Conservation (phyloP, 1,284 basidiomycete genomes). For the Trichosporon asahii region DNA sequence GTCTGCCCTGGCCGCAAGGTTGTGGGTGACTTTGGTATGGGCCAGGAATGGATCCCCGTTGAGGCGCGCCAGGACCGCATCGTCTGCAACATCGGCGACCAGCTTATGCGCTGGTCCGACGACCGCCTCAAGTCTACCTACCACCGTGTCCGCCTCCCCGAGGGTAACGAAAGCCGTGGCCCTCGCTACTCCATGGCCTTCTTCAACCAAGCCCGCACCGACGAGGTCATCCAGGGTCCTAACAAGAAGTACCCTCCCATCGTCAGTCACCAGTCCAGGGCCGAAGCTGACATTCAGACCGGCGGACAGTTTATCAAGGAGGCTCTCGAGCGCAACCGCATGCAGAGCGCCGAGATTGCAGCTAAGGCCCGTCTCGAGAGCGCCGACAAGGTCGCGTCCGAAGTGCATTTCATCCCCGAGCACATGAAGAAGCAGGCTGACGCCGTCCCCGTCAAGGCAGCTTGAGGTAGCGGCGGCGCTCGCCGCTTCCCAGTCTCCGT, state of each 20-base stretch:
- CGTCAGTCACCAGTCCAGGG: conserved; percentile 20
- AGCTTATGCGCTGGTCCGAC: conserved; percentile 38
- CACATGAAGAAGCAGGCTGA: conserved; percentile 20
- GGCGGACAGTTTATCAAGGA: conserved; percentile 36
- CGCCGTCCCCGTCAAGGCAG: neutral
- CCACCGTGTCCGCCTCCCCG: conserved; percentile 36
- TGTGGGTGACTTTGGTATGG: conserved; percentile 41
- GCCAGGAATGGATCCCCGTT: conserved; percentile 33
- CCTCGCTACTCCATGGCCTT: conserved; percentile 38
- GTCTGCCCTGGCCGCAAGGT: conserved; percentile 39
- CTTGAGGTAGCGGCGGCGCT: neutral
- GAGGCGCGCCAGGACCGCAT: conserved; percentile 34
- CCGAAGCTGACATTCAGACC: conserved; percentile 22
- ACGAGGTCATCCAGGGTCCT: conserved; percentile 36
- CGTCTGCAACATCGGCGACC: conserved; percentile 44
- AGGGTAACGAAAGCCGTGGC: conserved; percentile 27
- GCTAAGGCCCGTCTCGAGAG: conserved; percentile 20
- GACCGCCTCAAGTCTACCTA: conserved; percentile 39
- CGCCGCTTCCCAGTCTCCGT: neutral
- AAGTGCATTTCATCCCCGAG: conserved; percentile 35
- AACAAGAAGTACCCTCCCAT: conserved; percentile 36
- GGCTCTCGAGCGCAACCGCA: conserved; percentile 33
- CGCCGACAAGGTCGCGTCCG: conserved; percentile 23
- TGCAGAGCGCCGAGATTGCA: conserved; percentile 38
- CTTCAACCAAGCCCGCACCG: conserved; percentile 38